Base-by-base conservation (phyloP, 257 asterid genomes). In the Anisodus acutangulus region DNA sequence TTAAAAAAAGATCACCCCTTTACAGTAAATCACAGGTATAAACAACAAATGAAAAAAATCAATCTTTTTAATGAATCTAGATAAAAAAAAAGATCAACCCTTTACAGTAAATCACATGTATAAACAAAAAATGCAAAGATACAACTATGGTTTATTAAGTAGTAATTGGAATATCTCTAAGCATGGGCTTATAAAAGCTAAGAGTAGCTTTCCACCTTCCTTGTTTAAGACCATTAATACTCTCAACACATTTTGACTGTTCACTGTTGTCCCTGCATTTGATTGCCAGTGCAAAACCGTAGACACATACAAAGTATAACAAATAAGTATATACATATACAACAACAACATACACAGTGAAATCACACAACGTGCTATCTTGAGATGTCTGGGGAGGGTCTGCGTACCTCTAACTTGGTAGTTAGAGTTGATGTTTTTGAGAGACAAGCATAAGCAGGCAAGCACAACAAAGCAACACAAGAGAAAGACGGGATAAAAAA, bases 231-330 rank as follows among this genome's bases (percentile, higher is more conserved):
- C 94, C 97, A 90, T 93, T 91, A 86, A 95, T 88, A 92, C 90
- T 88, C 88, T 95, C 97, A 9, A 93, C 98, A 85, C 98, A 94
- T 89, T 94, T 88, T 94, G 98, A 87, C 87, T 90, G 93, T 91
- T 94, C 41, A 95, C 99, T 11, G 97, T 91, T 51, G 98, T 86
- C 19, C 98, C 98, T 5, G 93, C 93, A 80, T 95, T 94, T 6
- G 98, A 97, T 83, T 94, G 99, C 99, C 97, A 94, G 88, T 94
- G 92, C 68, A 96, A 89, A 87, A 96, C 91, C 98, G 97, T 95
- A 84, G 83, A 76, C 4, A 47, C 17, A 81, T 9, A 76, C 81
- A 85, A 47, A 59, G 37, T 60, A 59, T 11, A 12, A 55, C 26
- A 22, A 22, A 22, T 22, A 22, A 22, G 26, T 22, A 22, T 22